Base-by-base conservation (phyloP, 2,329 filamentous ascomycete species). In the Stachybotrys elegans region DNA sequence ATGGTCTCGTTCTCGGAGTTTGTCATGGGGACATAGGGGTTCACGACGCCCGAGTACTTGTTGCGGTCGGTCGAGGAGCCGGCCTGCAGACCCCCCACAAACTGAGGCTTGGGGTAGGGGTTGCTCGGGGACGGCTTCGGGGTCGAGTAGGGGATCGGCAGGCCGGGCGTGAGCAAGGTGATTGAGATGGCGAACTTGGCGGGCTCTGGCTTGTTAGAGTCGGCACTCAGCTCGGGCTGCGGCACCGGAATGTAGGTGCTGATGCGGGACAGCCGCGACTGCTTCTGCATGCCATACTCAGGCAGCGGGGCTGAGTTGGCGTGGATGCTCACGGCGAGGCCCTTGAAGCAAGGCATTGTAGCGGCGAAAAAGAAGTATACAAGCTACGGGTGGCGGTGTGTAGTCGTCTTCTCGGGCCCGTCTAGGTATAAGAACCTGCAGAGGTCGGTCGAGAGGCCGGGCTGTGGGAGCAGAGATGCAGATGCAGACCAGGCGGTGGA, bases 101-200 rank as follows among this genome's bases (percentile, higher is more conserved):
- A 79, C 62, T 92, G 88, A 19, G 90, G 83, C 58, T 84, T 85
- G 36, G 92, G 92, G 54, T 86, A 78, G 20, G 89, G 89, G 56
- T 92, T 86, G 41, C 83, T 79, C 40, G 81, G 66, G 27, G 84
- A 88, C 2, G 89, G 65, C 66, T 93, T 93, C 31, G 91, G 90
- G 1, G 87, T 86, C 43, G 91, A 95, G 69, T 97, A 97, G 1
- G 92, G 92, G 35, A 97, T 90, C 53, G 89, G 81, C 48, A 95
- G 80, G 46, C 86, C 86, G 11, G 91, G 86, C 0, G 90, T 96
- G 54, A 97, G 78, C 39, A 98, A 81, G 3, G 93, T 97, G 60
- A 98, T 97, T 42, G 92, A 97, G 59, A 98, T 96, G 56, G 93
- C 93, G 67, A 98, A 98, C 56, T 91, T 93, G 48, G 93, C 90